Evolutionary conservation across 257 asterid genomes (phyloP).

Genomic region (Nicotiana sylvestris): DNA sequence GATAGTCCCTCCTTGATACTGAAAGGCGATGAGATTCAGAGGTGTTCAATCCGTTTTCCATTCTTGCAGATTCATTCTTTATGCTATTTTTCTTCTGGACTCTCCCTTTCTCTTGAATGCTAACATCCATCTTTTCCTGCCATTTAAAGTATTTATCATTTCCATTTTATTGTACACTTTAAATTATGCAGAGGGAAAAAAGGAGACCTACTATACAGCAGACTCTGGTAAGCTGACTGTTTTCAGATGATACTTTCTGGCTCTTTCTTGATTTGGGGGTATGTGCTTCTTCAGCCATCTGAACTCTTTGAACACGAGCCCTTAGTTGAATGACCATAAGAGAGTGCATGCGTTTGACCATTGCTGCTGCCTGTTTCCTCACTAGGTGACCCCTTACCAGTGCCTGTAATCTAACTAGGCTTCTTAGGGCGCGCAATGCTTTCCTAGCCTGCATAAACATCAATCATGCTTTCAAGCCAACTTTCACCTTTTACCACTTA

Average conservation of each 20-base stretch:
- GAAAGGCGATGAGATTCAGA: conserved; percentile 30
- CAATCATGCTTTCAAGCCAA: not conserved
- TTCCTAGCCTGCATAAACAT: conserved; percentile 58
- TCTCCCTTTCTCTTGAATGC: conserved; percentile 24
- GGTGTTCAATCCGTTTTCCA: conserved; percentile 26
- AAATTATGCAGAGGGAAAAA: not conserved
- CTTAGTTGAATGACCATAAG: conserved; percentile 63
- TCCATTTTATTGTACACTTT: not conserved
- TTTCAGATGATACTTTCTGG: conserved; percentile 23
- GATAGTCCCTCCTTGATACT: conserved; percentile 34
- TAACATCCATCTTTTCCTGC: conserved; percentile 32
- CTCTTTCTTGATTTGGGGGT: conserved; percentile 19
- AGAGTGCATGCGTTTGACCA: conserved; percentile 54
- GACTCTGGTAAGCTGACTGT: conserved; percentile 20
- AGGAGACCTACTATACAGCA: conserved; percentile 26
- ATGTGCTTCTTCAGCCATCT: conserved; percentile 37
- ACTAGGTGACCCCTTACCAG: conserved; percentile 71
- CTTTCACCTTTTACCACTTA: not conserved
- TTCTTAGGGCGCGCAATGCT: conserved; percentile 63
- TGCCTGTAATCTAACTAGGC: conserved; percentile 76
- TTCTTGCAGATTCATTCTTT: conserved; percentile 28
- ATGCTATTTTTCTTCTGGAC: conserved; percentile 34
- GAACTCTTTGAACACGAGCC: conserved; percentile 58
- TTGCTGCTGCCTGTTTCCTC: conserved; percentile 51
- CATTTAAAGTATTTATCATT: not conserved